Evolutionary conservation across 495 filamentous ascomycete genomes (phyloP).

Genomic region (Penicillium alfredii): DNA sequence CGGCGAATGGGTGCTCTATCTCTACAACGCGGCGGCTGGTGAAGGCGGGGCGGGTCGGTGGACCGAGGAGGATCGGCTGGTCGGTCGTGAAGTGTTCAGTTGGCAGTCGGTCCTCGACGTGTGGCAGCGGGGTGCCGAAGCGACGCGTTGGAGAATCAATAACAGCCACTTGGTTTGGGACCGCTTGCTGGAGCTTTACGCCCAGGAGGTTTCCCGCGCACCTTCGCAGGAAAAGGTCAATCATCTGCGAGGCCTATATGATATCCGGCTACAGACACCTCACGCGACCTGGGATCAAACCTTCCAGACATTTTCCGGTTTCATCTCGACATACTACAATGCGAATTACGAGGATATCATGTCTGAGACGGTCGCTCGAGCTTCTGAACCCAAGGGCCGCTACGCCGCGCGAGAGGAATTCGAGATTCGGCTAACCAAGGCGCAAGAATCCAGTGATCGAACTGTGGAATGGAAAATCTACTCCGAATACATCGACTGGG

Average conservation of each 20-base stretch:
- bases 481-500: slow-evolving; percentile 78
- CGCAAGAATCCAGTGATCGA: slow-evolving; percentile 50
- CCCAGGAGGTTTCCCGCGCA: slow-evolving; percentile 55
- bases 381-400: slow-evolving; percentile 61
- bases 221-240: slow-evolving; percentile 54
- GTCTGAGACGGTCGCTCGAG: slow-evolving; percentile 58
- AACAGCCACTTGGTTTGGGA: slow-evolving; percentile 91
- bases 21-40: slow-evolving; percentile 58
- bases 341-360: slow-evolving; percentile 73
- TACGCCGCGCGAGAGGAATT: slow-evolving; percentile 63
- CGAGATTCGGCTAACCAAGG: slow-evolving; percentile 62
- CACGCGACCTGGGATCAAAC: slow-evolving; percentile 84
- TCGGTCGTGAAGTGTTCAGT: slow-evolving; percentile 74
- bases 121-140: slow-evolving; percentile 71
- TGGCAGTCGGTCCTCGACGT: slow-evolving; percentile 68
- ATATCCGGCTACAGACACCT: slow-evolving; percentile 66
- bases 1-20: slow-evolving; percentile 75
- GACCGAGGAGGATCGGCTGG: slow-evolving; percentile 67
- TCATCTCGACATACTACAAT: slow-evolving; percentile 72
- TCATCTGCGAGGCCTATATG: slow-evolving; percentile 63
- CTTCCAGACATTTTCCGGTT: slow-evolving; percentile 73
- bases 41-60: slow-evolving; percentile 55
- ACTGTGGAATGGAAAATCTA: slow-evolving; percentile 53
- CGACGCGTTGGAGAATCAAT: slow-evolving; percentile 72
- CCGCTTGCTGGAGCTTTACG: slow-evolving; percentile 57